Evolutionary conservation across 2,329 filamentous ascomycete species (phyloP), one percentile per base, ranked within the genome.

Genomic region (Aureobasidium sp.): DNA sequence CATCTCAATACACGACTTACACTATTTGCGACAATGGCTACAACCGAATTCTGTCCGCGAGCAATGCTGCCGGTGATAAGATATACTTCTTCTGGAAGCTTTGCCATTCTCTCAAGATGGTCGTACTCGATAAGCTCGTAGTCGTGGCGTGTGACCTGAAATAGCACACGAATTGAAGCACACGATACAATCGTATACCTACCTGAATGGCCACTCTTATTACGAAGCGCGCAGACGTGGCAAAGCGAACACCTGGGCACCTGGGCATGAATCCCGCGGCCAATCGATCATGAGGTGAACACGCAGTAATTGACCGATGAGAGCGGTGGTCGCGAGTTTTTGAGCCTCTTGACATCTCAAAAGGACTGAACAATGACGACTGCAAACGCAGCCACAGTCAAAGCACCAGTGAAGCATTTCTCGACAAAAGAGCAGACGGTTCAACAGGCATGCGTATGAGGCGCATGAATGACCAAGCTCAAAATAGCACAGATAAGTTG

Each of bases 401-500:
- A 49, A 39, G 34, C 34, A 49, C 25, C 34, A 30, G 6, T 8
- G 22, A 49, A 49, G 45, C 34, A 49, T 49, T 21, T 49, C 22
- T 30, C 34, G n/a, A 17, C 24, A 7, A 49, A n/a, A 34, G 17
- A 39, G 34, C 16, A 16, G 39, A 30, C 45, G 22, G 24, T 49
- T 49, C 34, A 30, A 49, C 45, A 39, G 27, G 45, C 32, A 38
- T 11, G 16, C 16, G 24, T n/a, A 42, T 53, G 39, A 53, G 50
- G 50, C 50, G 50, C 50, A 27, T n/a, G 11, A 32, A 22, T 41
- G 38, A 44, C 39, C 44, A 37, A 29, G 30, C 50, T 21, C 22
- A 42, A 53, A 53, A 42, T 53, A 53, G 50, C 29, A 53, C 30
- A 42, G 47, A 35, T 27, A 52, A 24, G 32, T 35, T 24, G 22